phyloP scores from a whole-genome alignment of 108 stramenopile genomes.

The Skeletonema costatum region DNA sequence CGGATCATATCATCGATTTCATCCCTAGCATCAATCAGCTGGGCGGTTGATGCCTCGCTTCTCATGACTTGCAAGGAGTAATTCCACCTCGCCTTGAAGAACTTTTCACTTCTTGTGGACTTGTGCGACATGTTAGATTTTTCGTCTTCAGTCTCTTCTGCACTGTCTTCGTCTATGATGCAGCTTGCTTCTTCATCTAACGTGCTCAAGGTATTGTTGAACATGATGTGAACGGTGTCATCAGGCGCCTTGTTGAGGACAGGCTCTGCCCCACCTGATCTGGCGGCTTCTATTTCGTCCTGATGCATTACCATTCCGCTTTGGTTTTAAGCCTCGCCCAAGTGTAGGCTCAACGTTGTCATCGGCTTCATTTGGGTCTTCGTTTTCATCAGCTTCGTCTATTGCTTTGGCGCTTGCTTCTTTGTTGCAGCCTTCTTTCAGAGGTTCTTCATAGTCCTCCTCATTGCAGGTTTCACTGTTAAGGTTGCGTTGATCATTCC shows the following conservation, averaged over 20 bases:
- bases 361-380: neutral
- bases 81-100: slow-evolving; percentile 28
- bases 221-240: slow-evolving; percentile 28
- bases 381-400: neutral
- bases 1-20: neutral
- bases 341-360: neutral
- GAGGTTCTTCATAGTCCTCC: neutral
- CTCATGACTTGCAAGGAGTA: slow-evolving; percentile 32
- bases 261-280: slow-evolving; percentile 2
- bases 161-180: slow-evolving; percentile 15
- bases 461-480: neutral
- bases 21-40: slow-evolving; percentile 17
- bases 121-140: neutral
- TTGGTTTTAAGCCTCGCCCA: neutral
- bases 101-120: slow-evolving; percentile 16
- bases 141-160: slow-evolving; percentile 18
- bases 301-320: neutral
- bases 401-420: neutral
- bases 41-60: neutral
- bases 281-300: slow-evolving; percentile 7
- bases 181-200: slow-evolving; percentile 20
- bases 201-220: slow-evolving; percentile 20
- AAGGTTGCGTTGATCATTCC: neutral
- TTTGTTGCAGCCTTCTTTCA: neutral
- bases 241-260: neutral